These are phyloP conservation scores for Melastoma candidum DNA, from an alignment of 441 rosid genomes.

Conservation along the genomic window DNA sequence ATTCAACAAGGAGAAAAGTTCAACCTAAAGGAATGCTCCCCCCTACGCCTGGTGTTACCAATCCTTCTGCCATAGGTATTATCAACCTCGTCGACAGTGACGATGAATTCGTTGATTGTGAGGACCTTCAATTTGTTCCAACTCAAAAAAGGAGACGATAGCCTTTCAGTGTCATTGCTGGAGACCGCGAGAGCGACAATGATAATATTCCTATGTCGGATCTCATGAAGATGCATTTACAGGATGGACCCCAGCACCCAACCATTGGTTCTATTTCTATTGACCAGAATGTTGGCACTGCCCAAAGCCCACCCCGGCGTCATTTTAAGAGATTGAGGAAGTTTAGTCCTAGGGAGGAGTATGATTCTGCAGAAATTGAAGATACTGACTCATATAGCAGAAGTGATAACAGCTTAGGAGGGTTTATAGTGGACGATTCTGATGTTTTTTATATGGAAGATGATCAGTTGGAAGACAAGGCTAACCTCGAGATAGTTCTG, in stretches of 20 bases:
- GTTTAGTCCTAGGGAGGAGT: conserved; percentile 16
- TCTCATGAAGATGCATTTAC: conserved; percentile 22
- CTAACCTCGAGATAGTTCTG: too few relatives aligned
- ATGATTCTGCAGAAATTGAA: conserved; percentile 19
- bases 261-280: conserved; percentile 5
- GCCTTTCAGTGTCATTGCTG: conserved; percentile 31
- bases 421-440: conserved; percentile 34
- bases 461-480: neutral
- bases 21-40: conserved; percentile 30
- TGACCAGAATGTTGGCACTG: conserved; percentile 8
- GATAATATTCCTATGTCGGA: conserved; percentile 31
- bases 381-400: conserved; percentile 30
- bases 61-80: conserved; percentile 12
- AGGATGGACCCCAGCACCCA: conserved; percentile 1
- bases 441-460: conserved; percentile 17
- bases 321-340: conserved; percentile 27
- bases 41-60: conserved; percentile 25
- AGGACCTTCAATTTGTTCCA: conserved; percentile 12
- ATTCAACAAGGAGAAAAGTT: conserved; percentile 27
- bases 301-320: conserved; percentile 10
- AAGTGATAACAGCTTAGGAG: conserved; percentile 26
- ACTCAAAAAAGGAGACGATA: conserved; percentile 34
- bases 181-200: conserved; percentile 39
- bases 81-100: conserved; percentile 38
- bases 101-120: conserved; percentile 28